phyloP scores from a whole-genome alignment of 1,139 yeast species.

The Candida frijolesensis region DNA sequence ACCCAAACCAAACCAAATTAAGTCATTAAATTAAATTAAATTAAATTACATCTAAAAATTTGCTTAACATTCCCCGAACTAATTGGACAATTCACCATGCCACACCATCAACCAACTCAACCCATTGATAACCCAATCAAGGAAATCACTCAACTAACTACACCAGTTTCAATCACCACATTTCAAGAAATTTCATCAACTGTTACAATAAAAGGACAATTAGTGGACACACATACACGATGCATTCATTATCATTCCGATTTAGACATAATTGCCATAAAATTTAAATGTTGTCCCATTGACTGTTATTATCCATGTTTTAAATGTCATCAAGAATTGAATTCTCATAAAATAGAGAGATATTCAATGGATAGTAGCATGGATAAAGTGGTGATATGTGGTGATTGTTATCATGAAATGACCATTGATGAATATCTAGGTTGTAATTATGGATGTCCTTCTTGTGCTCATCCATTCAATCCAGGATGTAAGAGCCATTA shows the following conservation, averaged over 20 bases:
- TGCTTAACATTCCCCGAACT: background rate
- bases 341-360: conserved; percentile 19
- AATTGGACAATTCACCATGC: too few species aligned
- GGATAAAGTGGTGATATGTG: conserved; percentile 38
- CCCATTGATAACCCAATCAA: background rate
- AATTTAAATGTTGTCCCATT: conserved; percentile 39
- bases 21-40: too few species aligned
- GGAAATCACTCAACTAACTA: background rate
- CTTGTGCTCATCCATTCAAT: conserved; percentile 35
- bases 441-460: conserved; percentile 21
- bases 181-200: background rate
- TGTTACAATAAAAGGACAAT: conserved; percentile 18
- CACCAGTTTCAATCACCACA: background rate
- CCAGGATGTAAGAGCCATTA: conserved; percentile 43
- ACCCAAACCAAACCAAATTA: too few species aligned
- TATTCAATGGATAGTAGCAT: conserved; percentile 20
- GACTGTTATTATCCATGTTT: conserved; percentile 39
- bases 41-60: too few species aligned
- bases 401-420: conserved; percentile 33
- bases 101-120: too few species aligned
- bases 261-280: conserved; percentile 45
- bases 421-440: conserved; percentile 30
- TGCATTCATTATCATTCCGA: conserved; percentile 40
- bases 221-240: conserved; percentile 37
- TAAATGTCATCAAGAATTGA: conserved; percentile 35